These are phyloP conservation scores for Meripilus lineatus DNA, from an alignment of 1,284 basidiomycete species.

Conservation along the genomic window DNA sequence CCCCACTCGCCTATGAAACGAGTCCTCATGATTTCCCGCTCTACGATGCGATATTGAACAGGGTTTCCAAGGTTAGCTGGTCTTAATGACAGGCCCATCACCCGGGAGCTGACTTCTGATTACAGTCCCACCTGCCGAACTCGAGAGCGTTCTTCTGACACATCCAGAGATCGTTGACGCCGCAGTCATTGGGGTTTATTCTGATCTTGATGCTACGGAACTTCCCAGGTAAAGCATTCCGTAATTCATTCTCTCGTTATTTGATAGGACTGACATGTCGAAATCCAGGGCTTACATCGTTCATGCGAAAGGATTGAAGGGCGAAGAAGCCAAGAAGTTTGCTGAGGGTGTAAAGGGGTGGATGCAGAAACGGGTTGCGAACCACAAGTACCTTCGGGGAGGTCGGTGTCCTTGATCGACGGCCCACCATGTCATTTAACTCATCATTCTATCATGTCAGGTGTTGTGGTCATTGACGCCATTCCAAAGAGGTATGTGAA, in stretches of 20 bases:
- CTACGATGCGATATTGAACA: no score
- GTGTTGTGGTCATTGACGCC: conserved; percentile 31
- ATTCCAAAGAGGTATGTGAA: conserved; percentile 60
- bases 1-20: no score
- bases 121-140: conserved; percentile 18
- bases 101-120: background rate
- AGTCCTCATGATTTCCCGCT: no score
- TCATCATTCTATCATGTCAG: background rate
- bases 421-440: no score
- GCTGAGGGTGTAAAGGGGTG: conserved; percentile 51
- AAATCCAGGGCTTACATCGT: conserved; percentile 67
- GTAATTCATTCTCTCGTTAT: background rate
- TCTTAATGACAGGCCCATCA: no score
- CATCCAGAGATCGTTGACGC: conserved; percentile 22
- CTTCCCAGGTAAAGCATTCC: conserved; percentile 53
- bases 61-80: no score
- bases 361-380: conserved; percentile 58
- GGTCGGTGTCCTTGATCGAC: conserved; percentile 41
- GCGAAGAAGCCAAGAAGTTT: conserved; percentile 37
- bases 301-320: conserved; percentile 36
- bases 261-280: background rate
- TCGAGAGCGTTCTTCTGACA: conserved; percentile 18
- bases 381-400: conserved; percentile 63
- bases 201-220: conserved; percentile 55
- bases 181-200: conserved; percentile 20